Conservation (phyloP, 306 rosid genomes). For the Hippophae tibetana region DNA sequence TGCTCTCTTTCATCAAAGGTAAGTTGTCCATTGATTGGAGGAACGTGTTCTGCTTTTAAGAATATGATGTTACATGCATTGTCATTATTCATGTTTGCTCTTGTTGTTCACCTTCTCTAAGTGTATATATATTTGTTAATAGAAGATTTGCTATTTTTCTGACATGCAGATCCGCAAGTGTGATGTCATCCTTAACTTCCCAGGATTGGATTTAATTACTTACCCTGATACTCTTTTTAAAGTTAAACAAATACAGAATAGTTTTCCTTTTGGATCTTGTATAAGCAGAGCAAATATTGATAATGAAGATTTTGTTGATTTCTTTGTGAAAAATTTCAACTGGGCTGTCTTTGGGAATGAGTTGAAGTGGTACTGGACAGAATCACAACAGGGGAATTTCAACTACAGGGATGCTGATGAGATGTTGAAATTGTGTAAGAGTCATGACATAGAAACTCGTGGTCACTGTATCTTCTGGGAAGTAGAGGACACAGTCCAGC, state of each 20-base stretch:
- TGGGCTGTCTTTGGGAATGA: constrained; percentile 98
- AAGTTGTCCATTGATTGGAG: too few relatives aligned
- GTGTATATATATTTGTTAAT: too few relatives aligned
- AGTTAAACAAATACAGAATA: constrained; percentile 53
- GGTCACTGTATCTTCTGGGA: constrained; percentile 98
- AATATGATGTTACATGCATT: too few relatives aligned
- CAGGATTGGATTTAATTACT: constrained; percentile 38
- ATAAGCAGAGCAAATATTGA: constrained; percentile 69
- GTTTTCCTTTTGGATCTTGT: constrained; percentile 85
- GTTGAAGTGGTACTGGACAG: constrained; percentile 96
- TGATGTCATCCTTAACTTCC: constrained; percentile 62
- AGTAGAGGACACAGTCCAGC: constrained; percentile 57
- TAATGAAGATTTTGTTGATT: constrained; percentile 75
- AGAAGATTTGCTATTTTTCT: too few relatives aligned
- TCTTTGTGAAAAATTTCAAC: constrained; percentile 67
- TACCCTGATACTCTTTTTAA: constrained; percentile 34
- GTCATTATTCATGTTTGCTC: too few relatives aligned
- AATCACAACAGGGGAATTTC: constrained; percentile 63
- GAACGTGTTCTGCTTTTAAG: too few relatives aligned
- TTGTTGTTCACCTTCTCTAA: too few relatives aligned
- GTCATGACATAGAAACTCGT: constrained; percentile 51
- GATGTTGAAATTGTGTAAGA: constrained; percentile 50
- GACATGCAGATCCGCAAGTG: constrained; percentile 69
- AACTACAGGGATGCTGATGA: constrained; percentile 86
- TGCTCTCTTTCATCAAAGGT: too few relatives aligned